phyloP scores from a whole-genome alignment of 2,329 filamentous ascomycete species.

The Corynespora cassiicola region DNA sequence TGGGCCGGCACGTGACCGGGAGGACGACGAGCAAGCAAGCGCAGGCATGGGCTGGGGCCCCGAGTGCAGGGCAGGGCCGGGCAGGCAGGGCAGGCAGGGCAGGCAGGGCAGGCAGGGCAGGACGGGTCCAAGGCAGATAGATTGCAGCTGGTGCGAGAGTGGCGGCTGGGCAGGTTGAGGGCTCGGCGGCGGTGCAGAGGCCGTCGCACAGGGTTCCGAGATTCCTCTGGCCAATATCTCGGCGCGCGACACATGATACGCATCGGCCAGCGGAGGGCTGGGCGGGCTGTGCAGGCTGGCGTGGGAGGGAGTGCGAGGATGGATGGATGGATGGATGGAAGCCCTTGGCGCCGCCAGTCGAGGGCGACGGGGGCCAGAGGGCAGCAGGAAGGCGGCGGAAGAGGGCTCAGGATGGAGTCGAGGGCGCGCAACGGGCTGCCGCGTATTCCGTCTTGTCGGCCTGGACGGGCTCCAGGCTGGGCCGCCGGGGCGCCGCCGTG shows the following conservation, averaged over 20 bases:
- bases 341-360: slow-evolving; percentile 14
- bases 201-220: slow-evolving; percentile 8
- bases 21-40: too few species aligned
- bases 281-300: slow-evolving; percentile 16
- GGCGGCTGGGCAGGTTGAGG: slow-evolving; percentile 4
- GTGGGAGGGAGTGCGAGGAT: background rate
- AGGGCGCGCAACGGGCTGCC: slow-evolving; percentile 22
- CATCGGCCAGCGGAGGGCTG: slow-evolving; percentile 24
- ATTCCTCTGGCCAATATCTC: slow-evolving; percentile 14
- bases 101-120: too few species aligned
- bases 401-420: slow-evolving; percentile 4
- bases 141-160: background rate
- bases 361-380: background rate
- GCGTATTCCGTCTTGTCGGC: slow-evolving; percentile 34
- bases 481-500: slow-evolving; percentile 13
- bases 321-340: slow-evolving; percentile 8
- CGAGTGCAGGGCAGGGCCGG: too few species aligned
- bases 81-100: too few species aligned
- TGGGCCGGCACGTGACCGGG: too few species aligned
- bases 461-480: slow-evolving; percentile 7
- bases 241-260: slow-evolving; percentile 12
- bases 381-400: slow-evolving; percentile 7
- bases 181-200: too few species aligned
- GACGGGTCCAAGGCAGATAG: background rate
- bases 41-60: too few species aligned